Evolutionary conservation across 2,329 filamentous ascomycete species (phyloP).

Genomic region (Phaeosphaeria sp.): DNA sequence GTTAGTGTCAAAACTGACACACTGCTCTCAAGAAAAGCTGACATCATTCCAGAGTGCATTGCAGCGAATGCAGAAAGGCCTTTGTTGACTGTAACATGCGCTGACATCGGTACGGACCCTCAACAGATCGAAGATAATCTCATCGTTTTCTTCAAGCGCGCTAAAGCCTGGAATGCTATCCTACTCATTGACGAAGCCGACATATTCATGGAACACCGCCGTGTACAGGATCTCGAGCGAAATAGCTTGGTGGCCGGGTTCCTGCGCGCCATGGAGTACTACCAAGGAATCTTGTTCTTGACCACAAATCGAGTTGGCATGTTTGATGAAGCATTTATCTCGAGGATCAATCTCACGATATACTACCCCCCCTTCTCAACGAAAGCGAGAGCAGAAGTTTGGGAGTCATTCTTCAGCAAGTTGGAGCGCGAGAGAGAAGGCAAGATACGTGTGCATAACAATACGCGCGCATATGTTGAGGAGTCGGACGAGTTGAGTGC

Average conservation of each 20-base stretch:
- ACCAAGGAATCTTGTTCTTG: constrained; percentile 49
- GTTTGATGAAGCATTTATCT: constrained; percentile 88
- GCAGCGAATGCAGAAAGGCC: constrained; percentile 31
- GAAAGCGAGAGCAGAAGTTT: constrained; percentile 22
- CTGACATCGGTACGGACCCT: constrained; percentile 23
- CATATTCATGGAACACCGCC: constrained; percentile 45
- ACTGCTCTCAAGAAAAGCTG: not conserved
- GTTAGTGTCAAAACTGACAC: constrained; percentile 21
- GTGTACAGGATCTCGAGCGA: constrained; percentile 33
- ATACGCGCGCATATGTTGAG: constrained; percentile 24
- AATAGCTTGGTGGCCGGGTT: constrained; percentile 44
- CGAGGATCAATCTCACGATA: constrained; percentile 74
- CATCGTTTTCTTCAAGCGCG: constrained; percentile 16
- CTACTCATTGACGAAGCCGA: constrained; percentile 48
- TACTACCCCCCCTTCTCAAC: constrained; percentile 60
- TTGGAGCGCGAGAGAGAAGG: constrained; percentile 10
- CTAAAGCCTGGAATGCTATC: constrained; percentile 29
- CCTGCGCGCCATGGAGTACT: constrained; percentile 47
- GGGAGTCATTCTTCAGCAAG: constrained; percentile 32
- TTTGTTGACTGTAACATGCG: constrained; percentile 23
- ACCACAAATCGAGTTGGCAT: constrained; percentile 53
- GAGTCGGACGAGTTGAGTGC: constrained; percentile 8
- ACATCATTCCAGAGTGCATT: constrained; percentile 19
- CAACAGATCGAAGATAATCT: constrained; percentile 17
- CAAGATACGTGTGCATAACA: constrained; percentile 4